Conservation (phyloP, 768 basidiomycete species). For the Xerocomus brunneocitrinus region DNA sequence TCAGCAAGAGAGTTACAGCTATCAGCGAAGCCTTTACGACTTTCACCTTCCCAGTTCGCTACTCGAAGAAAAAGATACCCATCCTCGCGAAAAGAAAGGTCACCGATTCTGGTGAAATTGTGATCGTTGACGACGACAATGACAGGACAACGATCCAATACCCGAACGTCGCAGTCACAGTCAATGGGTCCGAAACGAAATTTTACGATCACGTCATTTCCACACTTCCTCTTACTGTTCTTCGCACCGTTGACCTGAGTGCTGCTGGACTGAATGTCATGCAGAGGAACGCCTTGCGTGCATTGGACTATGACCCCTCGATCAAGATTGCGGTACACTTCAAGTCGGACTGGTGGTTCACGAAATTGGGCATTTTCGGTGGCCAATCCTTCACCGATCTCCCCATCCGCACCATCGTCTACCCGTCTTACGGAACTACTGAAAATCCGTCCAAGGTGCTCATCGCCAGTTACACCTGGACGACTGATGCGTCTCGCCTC, state of each 20-base stretch:
- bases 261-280: slow-evolving; percentile 20
- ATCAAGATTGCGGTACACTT: slow-evolving; percentile 44
- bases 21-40: slow-evolving; percentile 9
- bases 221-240: slow-evolving; percentile 36
- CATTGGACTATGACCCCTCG: slow-evolving; percentile 34
- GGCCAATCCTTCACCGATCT: slow-evolving; percentile 41
- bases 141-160: background rate
- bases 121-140: background rate
- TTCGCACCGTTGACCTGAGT: slow-evolving; percentile 34
- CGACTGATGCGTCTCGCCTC: slow-evolving; percentile 35
- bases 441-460: slow-evolving; percentile 25
- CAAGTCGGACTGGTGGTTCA: slow-evolving; percentile 41
- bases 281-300: slow-evolving; percentile 37
- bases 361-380: slow-evolving; percentile 31
- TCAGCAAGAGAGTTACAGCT: slow-evolving; percentile 17
- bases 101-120: background rate
- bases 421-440: slow-evolving; percentile 39
- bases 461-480: slow-evolving; percentile 41
- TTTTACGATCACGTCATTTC: slow-evolving; percentile 39
- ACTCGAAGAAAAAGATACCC: background rate
- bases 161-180: slow-evolving; percentile 7
- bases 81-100: background rate
- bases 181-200: slow-evolving; percentile 2
- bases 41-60: slow-evolving; percentile 1
- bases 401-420: slow-evolving; percentile 39